Percentiles rank a stretch among this genome's conserved stretches.
phyloP scores from a whole-genome alignment of 805 yeast species.

The Martiniozyma abietophila region DNA sequence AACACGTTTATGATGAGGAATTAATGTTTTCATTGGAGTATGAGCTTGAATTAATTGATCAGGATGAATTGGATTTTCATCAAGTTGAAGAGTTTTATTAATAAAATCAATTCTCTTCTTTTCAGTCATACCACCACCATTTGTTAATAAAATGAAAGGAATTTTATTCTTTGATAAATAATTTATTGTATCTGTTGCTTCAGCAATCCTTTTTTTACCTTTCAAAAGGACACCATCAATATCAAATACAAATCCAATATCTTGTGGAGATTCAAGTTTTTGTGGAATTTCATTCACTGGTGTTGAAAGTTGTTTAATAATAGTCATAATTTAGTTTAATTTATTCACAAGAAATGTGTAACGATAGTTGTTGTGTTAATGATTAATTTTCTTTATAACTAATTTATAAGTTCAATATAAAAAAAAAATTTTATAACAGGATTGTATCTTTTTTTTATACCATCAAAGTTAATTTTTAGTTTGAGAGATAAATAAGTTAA shows the following conservation, averaged over 20 bases:
- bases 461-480: no score
- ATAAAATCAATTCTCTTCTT: constrained; percentile 45
- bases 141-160: constrained; percentile 76
- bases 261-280: constrained; percentile 9
- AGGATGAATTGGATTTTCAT: constrained; percentile 28
- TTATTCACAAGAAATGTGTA: no score
- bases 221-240: constrained; percentile 86
- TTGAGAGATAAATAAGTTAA: no score
- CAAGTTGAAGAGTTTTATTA: constrained; percentile 21
- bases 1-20: constrained; percentile 47
- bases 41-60: constrained; percentile 77
- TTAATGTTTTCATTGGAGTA: constrained; percentile 68
- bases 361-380: no score
- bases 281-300: constrained; percentile 11
- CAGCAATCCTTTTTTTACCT: constrained; percentile 58
- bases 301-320: constrained; percentile 9
- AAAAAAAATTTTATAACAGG: no score
- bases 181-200: constrained; percentile 47
- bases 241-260: constrained; percentile 29
- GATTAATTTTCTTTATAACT: no score
- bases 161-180: constrained; percentile 40
- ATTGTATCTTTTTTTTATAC: no score
- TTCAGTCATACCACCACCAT: constrained; percentile 83
- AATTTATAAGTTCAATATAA: no score
- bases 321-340: neutral